phyloP scores from a whole-genome alignment of 2,329 filamentous ascomycete species.

The Fusarium humuli region DNA sequence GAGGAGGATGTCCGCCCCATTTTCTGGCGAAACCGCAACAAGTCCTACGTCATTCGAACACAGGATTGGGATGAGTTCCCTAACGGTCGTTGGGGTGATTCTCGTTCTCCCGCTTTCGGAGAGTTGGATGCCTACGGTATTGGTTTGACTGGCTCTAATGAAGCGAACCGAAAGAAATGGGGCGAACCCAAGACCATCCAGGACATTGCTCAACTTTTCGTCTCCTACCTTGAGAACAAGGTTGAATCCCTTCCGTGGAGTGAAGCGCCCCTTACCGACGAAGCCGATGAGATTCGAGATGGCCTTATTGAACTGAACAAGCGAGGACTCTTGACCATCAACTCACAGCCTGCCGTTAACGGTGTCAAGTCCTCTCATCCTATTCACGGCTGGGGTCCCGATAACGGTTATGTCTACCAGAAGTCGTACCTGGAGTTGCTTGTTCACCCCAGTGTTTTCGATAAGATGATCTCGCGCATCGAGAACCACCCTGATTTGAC shows the following conservation, averaged over 20 bases:
- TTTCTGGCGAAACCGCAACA: slow-evolving; percentile 98
- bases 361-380: slow-evolving; percentile 89
- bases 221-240: slow-evolving; percentile 84
- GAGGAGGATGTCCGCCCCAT: slow-evolving; percentile 97
- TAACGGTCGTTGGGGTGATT: slow-evolving; percentile 98
- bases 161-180: slow-evolving; percentile 96
- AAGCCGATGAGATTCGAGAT: slow-evolving; percentile 81
- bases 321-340: slow-evolving; percentile 91
- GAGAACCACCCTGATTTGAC: slow-evolving; percentile 84
- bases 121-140: slow-evolving; percentile 95
- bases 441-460: slow-evolving; percentile 82
- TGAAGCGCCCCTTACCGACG: slow-evolving; percentile 84
- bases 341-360: slow-evolving; percentile 95
- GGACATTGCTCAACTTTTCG: slow-evolving; percentile 86
- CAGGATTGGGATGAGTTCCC: slow-evolving; percentile 99
- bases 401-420: slow-evolving; percentile 97
- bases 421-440: slow-evolving; percentile 97
- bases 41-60: slow-evolving; percentile 93
- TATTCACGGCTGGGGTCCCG: slow-evolving; percentile 92
- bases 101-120: slow-evolving; percentile 93
- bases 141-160: slow-evolving; percentile 92
- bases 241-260: slow-evolving; percentile 92
- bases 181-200: slow-evolving; percentile 83
- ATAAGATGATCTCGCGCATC: slow-evolving; percentile 81
- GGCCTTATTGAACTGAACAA: slow-evolving; percentile 85